A percentile compares a stretch with the other conserved stretches of the same genome.
phyloP scores from a whole-genome alignment of 2,329 filamentous ascomycete species.

The Calonectria pteridis region DNA sequence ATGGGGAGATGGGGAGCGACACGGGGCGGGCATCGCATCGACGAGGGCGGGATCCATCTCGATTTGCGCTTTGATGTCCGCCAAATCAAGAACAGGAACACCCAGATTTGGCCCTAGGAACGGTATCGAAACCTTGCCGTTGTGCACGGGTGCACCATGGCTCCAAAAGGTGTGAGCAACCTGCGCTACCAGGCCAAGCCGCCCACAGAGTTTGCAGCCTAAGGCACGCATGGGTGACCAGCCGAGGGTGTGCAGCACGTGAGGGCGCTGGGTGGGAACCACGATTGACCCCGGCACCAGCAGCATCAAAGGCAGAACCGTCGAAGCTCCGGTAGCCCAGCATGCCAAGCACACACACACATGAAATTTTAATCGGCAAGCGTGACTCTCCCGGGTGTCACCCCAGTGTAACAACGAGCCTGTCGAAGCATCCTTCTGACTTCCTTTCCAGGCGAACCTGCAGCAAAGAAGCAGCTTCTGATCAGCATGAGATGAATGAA shows the following conservation, averaged over 20 bases:
- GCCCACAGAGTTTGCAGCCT: background rate
- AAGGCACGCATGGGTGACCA: slow-evolving; percentile 2
- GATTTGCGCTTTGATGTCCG: slow-evolving; percentile 1
- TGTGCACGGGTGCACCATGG: background rate
- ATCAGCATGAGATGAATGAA: slow-evolving; percentile 14
- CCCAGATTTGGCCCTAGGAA: slow-evolving; percentile 12
- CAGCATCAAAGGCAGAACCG: slow-evolving; percentile 13
- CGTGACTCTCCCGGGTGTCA: slow-evolving; percentile 6
- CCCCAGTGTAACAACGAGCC: background rate
- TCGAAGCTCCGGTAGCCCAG: background rate
- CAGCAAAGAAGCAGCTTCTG: background rate
- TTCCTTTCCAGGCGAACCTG: slow-evolving; percentile 10
- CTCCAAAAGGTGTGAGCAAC: background rate
- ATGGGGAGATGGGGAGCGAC: background rate
- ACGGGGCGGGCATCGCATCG: background rate
- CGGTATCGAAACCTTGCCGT: slow-evolving; percentile 10
- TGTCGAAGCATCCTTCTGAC: slow-evolving; percentile 8
- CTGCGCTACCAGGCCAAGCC: background rate
- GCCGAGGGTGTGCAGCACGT: slow-evolving; percentile 13
- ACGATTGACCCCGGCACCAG: background rate
- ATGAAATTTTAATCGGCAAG: background rate
- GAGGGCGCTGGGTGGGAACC: background rate
- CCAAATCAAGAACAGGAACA: background rate
- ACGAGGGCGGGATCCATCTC: background rate
- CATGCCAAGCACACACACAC: background rate